Evolutionary conservation across 495 filamentous ascomycete species (phyloP), one percentile per base, ranked within the genome.

Genomic region (Thozetella sp.): DNA sequence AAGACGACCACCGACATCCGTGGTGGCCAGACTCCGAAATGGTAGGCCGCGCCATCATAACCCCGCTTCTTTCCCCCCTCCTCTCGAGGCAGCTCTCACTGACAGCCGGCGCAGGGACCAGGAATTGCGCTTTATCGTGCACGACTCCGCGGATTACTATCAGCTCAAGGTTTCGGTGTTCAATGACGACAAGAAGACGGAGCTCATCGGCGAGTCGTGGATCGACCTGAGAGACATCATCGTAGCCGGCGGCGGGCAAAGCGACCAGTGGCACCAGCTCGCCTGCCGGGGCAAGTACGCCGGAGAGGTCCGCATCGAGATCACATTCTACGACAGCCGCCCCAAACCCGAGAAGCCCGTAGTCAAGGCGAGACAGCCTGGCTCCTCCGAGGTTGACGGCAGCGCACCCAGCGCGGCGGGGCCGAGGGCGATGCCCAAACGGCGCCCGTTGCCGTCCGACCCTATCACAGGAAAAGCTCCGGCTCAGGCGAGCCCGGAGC

Each of bases 131-230:
- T 99, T 97, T 66, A 92, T 84, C 46, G 95, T 99, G 45, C 93
- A 97, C 78, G 93, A 98, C 67, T 97, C 93, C 12, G 88, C 93
- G 2, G 95, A 99, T 67, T 99, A 98, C 77, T 90, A 90, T 68
- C 90, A 91, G 63, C 79, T 99, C 30, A 98, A 99, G 72, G 84
- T 98, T 17, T 96, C 93, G 3, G 88, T 97, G 3, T 98, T 98
- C 81, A 97, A 97, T 70, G 94, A 99, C 67, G 94, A 99, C 71
- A 97, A 96, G 75, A 93, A 88, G 76, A 97, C 93, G 0, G 94
- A 99, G 55, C 69, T 99, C 60, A 97, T 99, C 65, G 96, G 95
- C 57, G 95, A 99, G 71, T 84, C 90, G 2, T 97, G 90, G 88
- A 83, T 97, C 50, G 88, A 90, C 66, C 76, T 99, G 51, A 86